Conservation (phyloP, 345 rosid species). For the Gossypium thurberi region DNA sequence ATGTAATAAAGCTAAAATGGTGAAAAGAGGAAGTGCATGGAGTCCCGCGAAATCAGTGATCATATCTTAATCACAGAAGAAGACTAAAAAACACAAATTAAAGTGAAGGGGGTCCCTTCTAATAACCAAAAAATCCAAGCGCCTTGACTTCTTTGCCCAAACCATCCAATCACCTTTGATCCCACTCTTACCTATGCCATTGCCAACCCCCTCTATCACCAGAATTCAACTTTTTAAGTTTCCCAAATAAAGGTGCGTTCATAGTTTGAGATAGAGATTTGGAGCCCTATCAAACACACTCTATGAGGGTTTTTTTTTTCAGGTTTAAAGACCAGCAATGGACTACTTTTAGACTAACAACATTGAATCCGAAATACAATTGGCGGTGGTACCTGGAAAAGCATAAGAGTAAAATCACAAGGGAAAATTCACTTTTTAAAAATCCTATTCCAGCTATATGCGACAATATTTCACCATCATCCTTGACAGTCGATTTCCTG, state of each 20-base stretch:
- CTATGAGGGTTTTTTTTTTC: not conserved
- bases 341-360: not conserved
- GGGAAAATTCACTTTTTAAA: not conserved
- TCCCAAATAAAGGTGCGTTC: too few relatives aligned
- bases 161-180: not conserved
- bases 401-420: not conserved
- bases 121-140: not conserved
- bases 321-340: not conserved
- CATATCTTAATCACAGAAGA: not conserved
- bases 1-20: not conserved
- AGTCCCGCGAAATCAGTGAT: constrained; percentile 1
- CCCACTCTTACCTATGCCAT: not conserved
- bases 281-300: not conserved
- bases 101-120: not conserved
- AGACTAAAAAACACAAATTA: constrained; percentile 11
- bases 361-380: not conserved
- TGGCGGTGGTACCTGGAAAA: not conserved
- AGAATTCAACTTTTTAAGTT: too few relatives aligned
- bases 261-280: not conserved
- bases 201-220: too few relatives aligned
- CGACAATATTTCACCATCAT: not conserved
- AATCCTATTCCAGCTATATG: not conserved
- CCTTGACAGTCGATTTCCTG: not conserved
- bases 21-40: not conserved
- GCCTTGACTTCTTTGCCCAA: constrained; percentile 10